Evolutionary conservation across 352 stramenopile species (phyloP), one percentile per base, ranked within the genome.

Genomic region (Peronospora destructor): DNA sequence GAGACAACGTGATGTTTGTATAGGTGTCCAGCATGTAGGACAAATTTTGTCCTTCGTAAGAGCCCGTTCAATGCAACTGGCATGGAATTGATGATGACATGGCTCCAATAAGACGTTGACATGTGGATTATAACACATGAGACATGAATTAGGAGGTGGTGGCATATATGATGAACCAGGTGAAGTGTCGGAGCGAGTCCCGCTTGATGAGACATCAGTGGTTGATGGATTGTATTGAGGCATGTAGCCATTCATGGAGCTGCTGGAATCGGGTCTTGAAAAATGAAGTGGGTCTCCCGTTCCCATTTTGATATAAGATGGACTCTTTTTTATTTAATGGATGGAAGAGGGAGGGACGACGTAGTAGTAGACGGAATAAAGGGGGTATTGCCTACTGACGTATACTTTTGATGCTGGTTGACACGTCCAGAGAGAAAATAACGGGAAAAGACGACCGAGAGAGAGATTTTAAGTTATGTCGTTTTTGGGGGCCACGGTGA

Each of bases 11-110:
- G 84, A 66, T 30, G 53, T 73, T 50, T 90, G 74, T 34, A 87
- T 86, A 16, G 76, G 71, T 14, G 67, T 73, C 66, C 77, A 88
- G 55, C 82, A 92, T 12, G 71, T 71, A 2, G 82, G 82, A 39
- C 82, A 92, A 6, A 80, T 59, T 43, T 88, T 88, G 55, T 87
- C 76, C 46, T 92, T 89, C 17, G 68, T 71, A 14, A 87, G 62
- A 49, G 61, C 76, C 13, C 70, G 73, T 42, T 89, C 79, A 57
- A 91, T 80, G 46, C 82, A 92, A 32, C 71, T 54, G 38, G 68
- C 68, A 59, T 92, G 82, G 63, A 91, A 90, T 49, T 87, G 73
- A 61, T 92, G 82, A 45, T 70, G 76, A 25, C 82, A 92, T 9
- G 71, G 61, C 51, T 82, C 71, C n/a, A 82, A 50, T 12, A 82